Conservation (phyloP, 768 basidiomycete species). For the Amanita muscaria region DNA sequence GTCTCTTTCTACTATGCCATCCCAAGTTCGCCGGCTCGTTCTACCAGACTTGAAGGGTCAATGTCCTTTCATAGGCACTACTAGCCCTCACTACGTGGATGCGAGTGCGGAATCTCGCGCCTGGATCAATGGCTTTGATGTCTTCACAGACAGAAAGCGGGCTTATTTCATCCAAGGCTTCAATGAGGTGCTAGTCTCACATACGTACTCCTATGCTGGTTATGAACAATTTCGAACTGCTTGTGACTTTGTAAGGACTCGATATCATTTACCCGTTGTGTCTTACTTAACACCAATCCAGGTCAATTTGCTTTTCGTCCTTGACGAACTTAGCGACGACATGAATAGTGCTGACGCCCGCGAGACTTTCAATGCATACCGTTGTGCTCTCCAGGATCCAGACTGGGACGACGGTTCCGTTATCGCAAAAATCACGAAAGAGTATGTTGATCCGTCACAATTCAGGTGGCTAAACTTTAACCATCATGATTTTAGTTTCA, state of each 20-base stretch:
- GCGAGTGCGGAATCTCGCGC: constrained; percentile 48
- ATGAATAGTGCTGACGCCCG: constrained; percentile 49
- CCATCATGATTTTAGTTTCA: too few relatives aligned
- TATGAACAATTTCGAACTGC: constrained; percentile 49
- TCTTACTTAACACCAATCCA: constrained; percentile 13
- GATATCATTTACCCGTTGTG: constrained; percentile 1
- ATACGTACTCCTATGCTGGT: constrained; percentile 50
- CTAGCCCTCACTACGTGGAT: constrained; percentile 48
- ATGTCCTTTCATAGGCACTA: constrained; percentile 38
- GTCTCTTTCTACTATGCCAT: constrained; percentile 12
- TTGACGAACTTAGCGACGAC: constrained; percentile 64
- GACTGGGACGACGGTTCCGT: constrained; percentile 47
- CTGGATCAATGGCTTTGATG: constrained; percentile 54
- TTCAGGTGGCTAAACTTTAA: too few relatives aligned
- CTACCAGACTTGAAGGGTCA: constrained; percentile 49
- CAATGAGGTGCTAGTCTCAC: constrained; percentile 54
- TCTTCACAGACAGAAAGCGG: constrained; percentile 52
- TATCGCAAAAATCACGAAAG: constrained; percentile 50
- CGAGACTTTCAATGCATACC: constrained; percentile 41
- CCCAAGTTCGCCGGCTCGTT: constrained; percentile 27
- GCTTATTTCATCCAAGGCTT: constrained; percentile 55
- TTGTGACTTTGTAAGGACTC: constrained; percentile 46
- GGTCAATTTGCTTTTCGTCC: constrained; percentile 56
- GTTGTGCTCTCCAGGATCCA: constrained; percentile 43
- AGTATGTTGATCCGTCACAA: too few relatives aligned